Percentiles rank a stretch among this genome's conserved stretches.
phyloP scores from a whole-genome alignment of 495 filamentous ascomycete genomes.

The Cladorrhinum samala region DNA sequence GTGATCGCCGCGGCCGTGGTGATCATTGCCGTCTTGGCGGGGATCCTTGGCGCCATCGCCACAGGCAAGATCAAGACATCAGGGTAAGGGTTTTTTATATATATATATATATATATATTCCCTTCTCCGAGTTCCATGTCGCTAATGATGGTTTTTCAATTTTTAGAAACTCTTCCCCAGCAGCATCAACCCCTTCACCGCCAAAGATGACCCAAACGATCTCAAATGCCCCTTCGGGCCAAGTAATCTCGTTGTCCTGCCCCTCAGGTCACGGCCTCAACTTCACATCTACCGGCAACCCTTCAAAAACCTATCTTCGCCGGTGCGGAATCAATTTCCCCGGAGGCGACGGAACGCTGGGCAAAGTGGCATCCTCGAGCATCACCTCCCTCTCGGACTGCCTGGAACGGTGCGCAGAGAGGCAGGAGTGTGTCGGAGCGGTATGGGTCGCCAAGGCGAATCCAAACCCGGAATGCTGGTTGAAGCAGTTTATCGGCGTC shows the following conservation, averaged over 20 bases:
- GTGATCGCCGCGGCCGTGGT: conserved; percentile 12
- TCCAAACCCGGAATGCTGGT: conserved; percentile 12
- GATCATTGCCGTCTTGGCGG: conserved; percentile 14
- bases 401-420: conserved; percentile 14
- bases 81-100: conserved; percentile 2
- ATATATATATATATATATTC: no score
- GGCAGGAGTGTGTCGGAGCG: conserved; percentile 13
- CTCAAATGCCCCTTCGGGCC: neutral
- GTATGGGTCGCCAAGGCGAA: conserved; percentile 5
- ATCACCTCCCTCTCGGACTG: conserved; percentile 10
- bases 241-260: conserved; percentile 3
- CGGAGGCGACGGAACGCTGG: conserved; percentile 14
- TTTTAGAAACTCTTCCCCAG: neutral
- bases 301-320: conserved; percentile 5
- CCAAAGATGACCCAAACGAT: neutral
- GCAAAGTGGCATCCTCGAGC: neutral
- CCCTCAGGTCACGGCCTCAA: conserved; percentile 11
- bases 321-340: conserved; percentile 14
- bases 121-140: neutral
- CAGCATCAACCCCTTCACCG: neutral
- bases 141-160: neutral
- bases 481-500: conserved; percentile 18
- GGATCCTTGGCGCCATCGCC: conserved; percentile 15
- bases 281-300: conserved; percentile 6
- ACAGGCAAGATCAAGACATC: conserved; percentile 16